Evolutionary conservation across 345 rosid genomes (phyloP).

Genomic region (Bruguiera parviflora): DNA sequence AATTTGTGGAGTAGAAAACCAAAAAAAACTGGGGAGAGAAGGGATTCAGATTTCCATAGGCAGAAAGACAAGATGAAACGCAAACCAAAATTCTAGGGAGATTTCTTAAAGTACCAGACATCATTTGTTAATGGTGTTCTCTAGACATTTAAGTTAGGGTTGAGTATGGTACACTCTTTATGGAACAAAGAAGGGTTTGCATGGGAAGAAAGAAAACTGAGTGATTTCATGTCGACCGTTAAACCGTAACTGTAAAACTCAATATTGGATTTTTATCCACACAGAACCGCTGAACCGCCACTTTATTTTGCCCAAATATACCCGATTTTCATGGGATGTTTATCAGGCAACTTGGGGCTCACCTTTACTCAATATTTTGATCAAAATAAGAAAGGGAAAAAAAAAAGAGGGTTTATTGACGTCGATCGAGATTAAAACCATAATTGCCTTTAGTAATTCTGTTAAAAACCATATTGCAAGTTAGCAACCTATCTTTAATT

Average conservation of each 20-base stretch:
- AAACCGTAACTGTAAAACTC: conserved; percentile 8
- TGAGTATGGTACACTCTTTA: conserved; percentile 15
- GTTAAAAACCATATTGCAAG: no score
- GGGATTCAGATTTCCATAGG: conserved; percentile 12
- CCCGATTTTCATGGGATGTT: no score
- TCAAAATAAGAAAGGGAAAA: not conserved
- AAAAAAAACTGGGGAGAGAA: conserved; percentile 23
- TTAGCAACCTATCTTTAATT: no score
- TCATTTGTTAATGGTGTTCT: conserved; percentile 10
- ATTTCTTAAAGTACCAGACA: conserved; percentile 22
- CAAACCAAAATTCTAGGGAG: conserved; percentile 18
- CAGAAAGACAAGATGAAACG: conserved; percentile 19
- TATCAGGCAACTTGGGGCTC: not conserved
- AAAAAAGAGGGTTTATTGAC: not conserved
- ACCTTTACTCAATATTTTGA: not conserved
- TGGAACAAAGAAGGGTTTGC: conserved; percentile 7
- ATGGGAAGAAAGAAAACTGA: conserved; percentile 15
- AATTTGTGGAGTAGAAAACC: conserved; percentile 18
- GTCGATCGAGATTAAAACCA: no score
- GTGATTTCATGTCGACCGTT: conserved; percentile 27
- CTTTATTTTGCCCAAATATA: not conserved
- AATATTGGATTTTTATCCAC: not conserved
- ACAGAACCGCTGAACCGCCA: not conserved
- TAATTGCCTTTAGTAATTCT: no score
- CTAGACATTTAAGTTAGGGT: not conserved